Evolutionary conservation across 805 yeast genomes (phyloP).

Genomic region (Alloascoidea hylecoeti): DNA sequence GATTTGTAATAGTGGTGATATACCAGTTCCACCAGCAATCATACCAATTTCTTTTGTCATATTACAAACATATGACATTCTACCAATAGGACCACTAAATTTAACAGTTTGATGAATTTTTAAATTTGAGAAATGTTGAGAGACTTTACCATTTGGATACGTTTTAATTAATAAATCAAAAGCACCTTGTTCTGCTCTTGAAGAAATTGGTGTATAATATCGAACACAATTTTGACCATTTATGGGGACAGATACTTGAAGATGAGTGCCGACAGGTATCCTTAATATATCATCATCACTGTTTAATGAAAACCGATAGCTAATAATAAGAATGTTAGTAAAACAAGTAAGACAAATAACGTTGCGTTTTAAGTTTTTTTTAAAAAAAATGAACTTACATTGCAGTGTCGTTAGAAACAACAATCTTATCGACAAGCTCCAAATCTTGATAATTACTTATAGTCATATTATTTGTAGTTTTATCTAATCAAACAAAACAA

Average conservation of each 20-base stretch:
- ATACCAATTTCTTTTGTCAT: conserved; percentile 50
- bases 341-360: too few relatives aligned
- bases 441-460: too few relatives aligned
- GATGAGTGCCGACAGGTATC: not conserved
- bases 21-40: conserved; percentile 80
- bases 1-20: conserved; percentile 61
- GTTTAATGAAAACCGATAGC: not conserved
- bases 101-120: conserved; percentile 51
- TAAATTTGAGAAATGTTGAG: conserved; percentile 50
- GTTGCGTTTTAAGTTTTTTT: too few relatives aligned
- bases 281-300: not conserved
- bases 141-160: conserved; percentile 44
- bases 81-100: conserved; percentile 72
- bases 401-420: not conserved
- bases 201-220: conserved; percentile 1
- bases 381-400: too few relatives aligned
- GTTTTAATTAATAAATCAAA: not conserved
- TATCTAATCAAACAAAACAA: too few relatives aligned
- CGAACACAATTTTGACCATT: conserved; percentile 17
- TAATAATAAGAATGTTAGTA: too few relatives aligned
- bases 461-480: too few relatives aligned
- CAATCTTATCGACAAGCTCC: not conserved
- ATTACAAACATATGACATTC: conserved; percentile 44
- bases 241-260: not conserved
- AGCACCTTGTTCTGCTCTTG: conserved; percentile 19